Evolutionary conservation across 1,139 yeast genomes (phyloP), one percentile per base, ranked within the genome.

Genomic region (Blastobotrys apis): DNA sequence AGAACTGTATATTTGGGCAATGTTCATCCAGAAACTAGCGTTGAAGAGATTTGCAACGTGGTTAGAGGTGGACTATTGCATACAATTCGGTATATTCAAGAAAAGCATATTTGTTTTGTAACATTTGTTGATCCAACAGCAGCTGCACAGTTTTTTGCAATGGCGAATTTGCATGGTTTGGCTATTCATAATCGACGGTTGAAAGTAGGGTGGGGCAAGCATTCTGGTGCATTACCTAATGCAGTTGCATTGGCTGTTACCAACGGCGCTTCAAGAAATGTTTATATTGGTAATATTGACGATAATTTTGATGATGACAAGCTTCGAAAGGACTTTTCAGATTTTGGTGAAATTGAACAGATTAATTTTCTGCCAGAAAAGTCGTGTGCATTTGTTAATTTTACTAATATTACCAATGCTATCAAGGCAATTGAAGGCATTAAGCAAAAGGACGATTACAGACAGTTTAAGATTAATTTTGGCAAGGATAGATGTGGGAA

Each of bases 401-500:
- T 87, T 60, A 84, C 94, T 36, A 84, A 86, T 62, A 86, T 92
- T 55, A 77, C 84, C 41, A 81, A 84, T 57, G 95, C 97, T 4
- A 85, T 90, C 55, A 78, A 81, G 48, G 96, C 95, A 2, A 83
- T 90, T 54, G 81, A 79, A 45, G 78, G 80, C 53, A 76, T 80
- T 52, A 78, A 77, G 51, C 69, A 69, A 37, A 72, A 73, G 49
- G 69, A 67, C 3, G 68, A 66, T 26, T 78, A 71, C 63, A 67
- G 64, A 50, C 67, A 65, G 50, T 74, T 84, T 54, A 84, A 81
- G 58, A 81, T 88, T 52, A 81, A 84, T 55, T 88, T 82, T 65
- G 97, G 97, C 47, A 92, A 92, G 64, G 97, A 88, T 64, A 75
- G 98, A 58, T 92, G 97, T 66, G 97, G 94, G 23, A 86, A 87